Evolutionary conservation across 2,329 filamentous ascomycete species (phyloP), one percentile per base, ranked within the genome.

Genomic region (Penicillium psychrosexuale): DNA sequence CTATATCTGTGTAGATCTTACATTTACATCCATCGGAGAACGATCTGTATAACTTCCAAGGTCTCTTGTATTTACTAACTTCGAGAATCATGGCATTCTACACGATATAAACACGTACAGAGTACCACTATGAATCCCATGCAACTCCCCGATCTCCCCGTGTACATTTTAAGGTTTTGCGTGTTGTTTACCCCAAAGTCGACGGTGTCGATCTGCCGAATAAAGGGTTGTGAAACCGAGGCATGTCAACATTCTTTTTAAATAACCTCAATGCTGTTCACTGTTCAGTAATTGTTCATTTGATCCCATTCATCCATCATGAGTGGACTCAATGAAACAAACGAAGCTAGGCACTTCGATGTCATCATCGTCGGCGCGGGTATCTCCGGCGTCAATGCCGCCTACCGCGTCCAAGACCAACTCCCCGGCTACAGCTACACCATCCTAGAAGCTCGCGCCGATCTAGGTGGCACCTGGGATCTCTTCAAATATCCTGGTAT

Each of bases 401-500:
- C 83, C 13, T 91, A 91, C 65, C 83, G 86, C n/a, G 62, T 90
- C 1, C 84, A 90, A 62, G 77, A 77, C 1, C 71, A 80, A 27
- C 73, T 85, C 1, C 84, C 86, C 0, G 67, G 76, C 40, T 73
- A 79, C 37, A 81, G 71, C 2, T 91, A 88, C 66, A 78, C 82
- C 12, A 82, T 93, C 27, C 78, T 92, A 15, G 89, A 93, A 69
- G 80, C 78, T 1, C 84, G 89, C 33, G 76, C 80, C 47, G 75
- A 78, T 27, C 77, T 92, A 6, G 89, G 89, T 1, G 89, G 90
- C 1, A 93, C 89, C 0, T 92, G 89, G 89, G 85, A 88, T 64
- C 74, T 91, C 2, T 93, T 91, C 75, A 82, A 80, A 38, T 93
- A 91, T 62, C 89, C 88, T 0, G 87, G 89, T 8, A 86, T 90